Base-by-base conservation (phyloP, 2,329 filamentous ascomycete species). In the Sporothrix curviconia region DNA sequence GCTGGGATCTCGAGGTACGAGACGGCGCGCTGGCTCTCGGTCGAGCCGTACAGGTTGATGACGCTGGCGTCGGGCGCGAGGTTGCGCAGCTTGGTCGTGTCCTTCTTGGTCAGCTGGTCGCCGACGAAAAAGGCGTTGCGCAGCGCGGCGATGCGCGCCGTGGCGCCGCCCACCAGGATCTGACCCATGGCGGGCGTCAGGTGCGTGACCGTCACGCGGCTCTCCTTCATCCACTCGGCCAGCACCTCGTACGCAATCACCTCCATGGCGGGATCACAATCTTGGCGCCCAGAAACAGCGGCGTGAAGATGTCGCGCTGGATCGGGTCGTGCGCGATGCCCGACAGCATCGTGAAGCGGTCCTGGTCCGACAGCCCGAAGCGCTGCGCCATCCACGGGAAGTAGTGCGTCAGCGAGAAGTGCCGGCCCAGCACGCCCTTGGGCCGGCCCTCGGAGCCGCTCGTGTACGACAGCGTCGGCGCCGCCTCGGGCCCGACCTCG, bases 161-260 rank as follows among this genome's bases (percentile, higher is more conserved):
- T 85, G 24, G 90, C 88, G 63, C 89, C 90, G 43, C 91, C 92
- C n/a, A 92, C 86, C 2, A 97, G 76, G 60, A 97, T 94, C 65
- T 96, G 90, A 56, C 92, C 92, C 92, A 97, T 96, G 58, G 94
- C 94, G 9, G 94, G 94, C 1, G 94, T 99, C 39, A 97, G 74
- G 71, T 97, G 94, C 12, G 87, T 90, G 19, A 91, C 88, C 15
- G 86, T 95, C 3, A 88, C 83, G 56, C 80, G 74, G 67, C 88
- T 82, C 54, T 86, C 82, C 54, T 79, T 78, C 80, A 96, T 90
- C 94, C 94, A 99, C 67, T 95, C 90, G 4, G 86, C 86, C 14
- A 96, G 77, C 65, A 79, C 85, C 72, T 96, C 92, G 69, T 96
- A 88, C 55, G 86, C 82, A 59, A 97, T 97, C 64, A 91, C 85